phyloP scores from a whole-genome alignment of 257 asterid species.

The Ocimum tenuiflorum region DNA sequence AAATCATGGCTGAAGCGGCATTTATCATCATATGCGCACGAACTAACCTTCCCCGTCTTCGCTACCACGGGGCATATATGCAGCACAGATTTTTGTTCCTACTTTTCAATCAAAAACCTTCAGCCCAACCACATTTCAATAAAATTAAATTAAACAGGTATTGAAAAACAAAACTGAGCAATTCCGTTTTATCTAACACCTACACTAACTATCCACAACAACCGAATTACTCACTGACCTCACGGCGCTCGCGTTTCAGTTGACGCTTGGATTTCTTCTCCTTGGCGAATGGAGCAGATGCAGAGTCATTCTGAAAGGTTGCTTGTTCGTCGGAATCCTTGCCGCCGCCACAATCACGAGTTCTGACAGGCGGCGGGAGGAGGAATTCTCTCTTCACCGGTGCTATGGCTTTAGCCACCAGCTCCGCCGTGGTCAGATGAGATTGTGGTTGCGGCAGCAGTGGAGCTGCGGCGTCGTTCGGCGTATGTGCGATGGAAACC shows the following conservation, averaged over 20 bases:
- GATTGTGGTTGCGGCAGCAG: neutral
- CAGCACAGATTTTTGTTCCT: conserved; percentile 67
- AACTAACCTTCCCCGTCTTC: conserved; percentile 52
- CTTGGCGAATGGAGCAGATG: conserved; percentile 38
- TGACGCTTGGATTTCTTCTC: conserved; percentile 96
- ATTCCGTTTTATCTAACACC: neutral
- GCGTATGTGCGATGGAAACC: neutral
- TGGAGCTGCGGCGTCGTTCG: conserved; percentile 8
- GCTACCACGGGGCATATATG: conserved; percentile 84
- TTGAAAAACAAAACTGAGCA: neutral
- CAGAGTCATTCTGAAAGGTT: conserved; percentile 19
- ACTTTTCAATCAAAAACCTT: neutral
- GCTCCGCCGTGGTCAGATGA: conserved; percentile 44
- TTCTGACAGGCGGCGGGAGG: conserved; percentile 58
- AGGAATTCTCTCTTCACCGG: conserved; percentile 73
- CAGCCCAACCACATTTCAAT: conserved; percentile 7
- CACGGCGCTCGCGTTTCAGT: conserved; percentile 78
- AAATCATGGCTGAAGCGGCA: conserved; percentile 94
- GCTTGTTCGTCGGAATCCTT: conserved; percentile 16
- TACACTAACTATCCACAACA: neutral
- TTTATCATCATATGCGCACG: conserved; percentile 56
- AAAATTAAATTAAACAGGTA: neutral
- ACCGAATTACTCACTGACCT: conserved; percentile 33
- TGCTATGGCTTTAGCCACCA: conserved; percentile 75
- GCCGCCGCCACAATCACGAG: conserved; percentile 3